Evolutionary conservation across 345 rosid genomes (phyloP).

Genomic region (Iberis pinnata): DNA sequence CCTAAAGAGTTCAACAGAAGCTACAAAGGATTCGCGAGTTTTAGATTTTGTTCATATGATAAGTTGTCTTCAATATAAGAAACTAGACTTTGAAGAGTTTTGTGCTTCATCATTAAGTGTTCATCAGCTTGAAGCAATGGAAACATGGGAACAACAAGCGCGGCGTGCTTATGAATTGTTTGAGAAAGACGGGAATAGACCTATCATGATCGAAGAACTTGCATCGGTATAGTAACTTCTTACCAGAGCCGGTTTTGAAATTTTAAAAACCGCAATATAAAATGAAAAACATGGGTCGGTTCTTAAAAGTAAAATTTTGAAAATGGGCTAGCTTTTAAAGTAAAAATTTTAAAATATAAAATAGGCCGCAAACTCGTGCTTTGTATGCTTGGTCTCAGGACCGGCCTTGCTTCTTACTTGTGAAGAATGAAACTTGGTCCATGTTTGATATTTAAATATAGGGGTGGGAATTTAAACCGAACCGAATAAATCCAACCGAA

Average conservation of each 20-base stretch:
- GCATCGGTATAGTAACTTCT: constrained; percentile 52
- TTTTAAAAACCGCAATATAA: no score
- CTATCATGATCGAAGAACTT: constrained; percentile 84
- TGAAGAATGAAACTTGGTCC: no score
- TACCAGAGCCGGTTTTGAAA: background rate
- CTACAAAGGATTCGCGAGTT: constrained; percentile 76
- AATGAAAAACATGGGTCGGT: no score
- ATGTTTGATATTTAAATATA: no score
- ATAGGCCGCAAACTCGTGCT: no score
- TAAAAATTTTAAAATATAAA: no score
- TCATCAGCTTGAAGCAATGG: constrained; percentile 83
- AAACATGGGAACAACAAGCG: constrained; percentile 86
- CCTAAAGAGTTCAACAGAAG: constrained; percentile 56
- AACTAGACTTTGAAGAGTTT: constrained; percentile 86
- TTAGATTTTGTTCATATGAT: constrained; percentile 61
- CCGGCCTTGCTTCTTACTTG: no score
- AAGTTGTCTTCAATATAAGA: constrained; percentile 67
- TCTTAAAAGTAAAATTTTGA: no score
- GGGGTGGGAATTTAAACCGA: no score
- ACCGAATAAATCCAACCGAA: no score
- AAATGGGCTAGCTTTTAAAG: no score
- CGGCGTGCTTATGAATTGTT: constrained; percentile 74
- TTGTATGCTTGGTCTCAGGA: no score
- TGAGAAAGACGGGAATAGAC: constrained; percentile 83
- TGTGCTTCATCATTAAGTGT: constrained; percentile 84